These are phyloP conservation scores for Polytrichum commune DNA, from an alignment of 225 moss, liverwort and hornwort species.

Conservation along the genomic window DNA sequence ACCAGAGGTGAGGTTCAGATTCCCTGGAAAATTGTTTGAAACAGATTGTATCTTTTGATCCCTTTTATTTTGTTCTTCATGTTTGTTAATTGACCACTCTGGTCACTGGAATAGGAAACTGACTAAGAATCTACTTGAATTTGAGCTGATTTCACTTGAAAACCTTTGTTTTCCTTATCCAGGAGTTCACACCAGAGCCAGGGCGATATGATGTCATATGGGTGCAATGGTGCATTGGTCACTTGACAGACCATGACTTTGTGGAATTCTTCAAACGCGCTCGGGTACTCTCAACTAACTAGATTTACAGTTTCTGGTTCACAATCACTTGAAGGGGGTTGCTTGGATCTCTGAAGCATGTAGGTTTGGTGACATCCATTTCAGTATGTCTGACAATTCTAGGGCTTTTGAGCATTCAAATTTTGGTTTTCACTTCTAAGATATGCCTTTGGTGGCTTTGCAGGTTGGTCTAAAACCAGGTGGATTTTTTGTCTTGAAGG, in stretches of 20 bases:
- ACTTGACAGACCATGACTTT: slow-evolving; percentile 87
- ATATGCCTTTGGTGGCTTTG: slow-evolving; percentile 9
- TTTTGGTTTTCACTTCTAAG: background rate
- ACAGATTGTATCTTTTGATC: no score
- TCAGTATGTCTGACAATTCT: background rate
- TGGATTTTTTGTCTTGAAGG: slow-evolving; percentile 88
- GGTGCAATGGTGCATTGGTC: slow-evolving; percentile 99
- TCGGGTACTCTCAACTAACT: slow-evolving; percentile 41
- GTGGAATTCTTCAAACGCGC: slow-evolving; percentile 79
- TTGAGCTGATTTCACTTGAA: no score
- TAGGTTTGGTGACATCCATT: no score
- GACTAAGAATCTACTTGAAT: background rate
- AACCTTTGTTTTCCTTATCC: slow-evolving; percentile 5
- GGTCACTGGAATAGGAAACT: no score
- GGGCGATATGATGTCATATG: slow-evolving; percentile 90
- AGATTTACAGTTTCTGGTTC: background rate
- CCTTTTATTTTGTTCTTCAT: no score
- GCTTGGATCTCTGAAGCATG: no score
- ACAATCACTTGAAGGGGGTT: background rate
- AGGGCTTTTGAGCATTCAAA: background rate
- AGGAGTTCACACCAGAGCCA: slow-evolving; percentile 81
- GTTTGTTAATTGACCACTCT: no score
- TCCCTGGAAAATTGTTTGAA: background rate
- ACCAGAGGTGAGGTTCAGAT: background rate
- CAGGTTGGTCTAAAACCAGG: slow-evolving; percentile 84